Percentiles rank a stretch among this genome's conserved stretches.
Evolutionary conservation across 371 early-diverging fungal species (phyloP).

Genomic region (Sporodiniella umbellata): DNA sequence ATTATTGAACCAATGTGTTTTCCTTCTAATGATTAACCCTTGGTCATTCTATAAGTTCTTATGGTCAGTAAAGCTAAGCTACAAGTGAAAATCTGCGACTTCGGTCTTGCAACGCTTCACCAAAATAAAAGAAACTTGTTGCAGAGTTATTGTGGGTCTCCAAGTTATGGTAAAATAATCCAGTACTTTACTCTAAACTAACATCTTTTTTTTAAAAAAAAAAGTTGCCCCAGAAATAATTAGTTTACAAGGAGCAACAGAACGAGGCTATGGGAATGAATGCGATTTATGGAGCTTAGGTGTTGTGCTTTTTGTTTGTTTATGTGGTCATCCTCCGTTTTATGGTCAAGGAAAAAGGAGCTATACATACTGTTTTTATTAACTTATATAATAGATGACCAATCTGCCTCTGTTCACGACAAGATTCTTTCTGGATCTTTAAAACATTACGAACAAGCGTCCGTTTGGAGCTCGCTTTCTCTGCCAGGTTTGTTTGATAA

Average conservation of each 20-base stretch:
- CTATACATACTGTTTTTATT: neutral
- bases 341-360: constrained; percentile 34
- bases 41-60: constrained; percentile 57
- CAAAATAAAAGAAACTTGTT: constrained; percentile 28
- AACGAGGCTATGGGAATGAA: constrained; percentile 90
- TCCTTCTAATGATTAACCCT: no score
- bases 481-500: neutral
- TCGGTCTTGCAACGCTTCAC: constrained; percentile 90
- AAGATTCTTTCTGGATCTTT: constrained; percentile 1
- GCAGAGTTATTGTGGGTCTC: constrained; percentile 92
- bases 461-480: neutral
- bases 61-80: constrained; percentile 55
- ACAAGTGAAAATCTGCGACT: constrained; percentile 90
- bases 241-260: constrained; percentile 29
- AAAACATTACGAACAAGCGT: neutral
- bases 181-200: no score
- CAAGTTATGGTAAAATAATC: constrained; percentile 88
- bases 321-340: constrained; percentile 95
- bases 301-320: constrained; percentile 93
- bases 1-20: no score
- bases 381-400: neutral
- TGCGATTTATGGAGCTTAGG: constrained; percentile 98
- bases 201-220: no score
- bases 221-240: constrained; percentile 92
- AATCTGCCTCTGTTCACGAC: neutral